phyloP scores from a whole-genome alignment of 108 stramenopile genomes.

The Skeletonema tropicum region DNA sequence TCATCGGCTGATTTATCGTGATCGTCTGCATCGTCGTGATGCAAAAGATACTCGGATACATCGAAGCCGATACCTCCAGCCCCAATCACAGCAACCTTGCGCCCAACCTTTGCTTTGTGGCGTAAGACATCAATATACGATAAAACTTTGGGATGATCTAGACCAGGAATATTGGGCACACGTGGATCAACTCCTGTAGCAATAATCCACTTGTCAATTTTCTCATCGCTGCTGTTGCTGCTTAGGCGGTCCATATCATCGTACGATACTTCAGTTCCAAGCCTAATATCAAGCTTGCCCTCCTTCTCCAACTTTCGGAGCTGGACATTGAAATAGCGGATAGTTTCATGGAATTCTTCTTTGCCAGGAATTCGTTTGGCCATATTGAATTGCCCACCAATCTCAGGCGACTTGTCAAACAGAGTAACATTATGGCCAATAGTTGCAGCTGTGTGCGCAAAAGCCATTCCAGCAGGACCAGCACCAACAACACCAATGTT shows the following conservation, averaged over 20 bases:
- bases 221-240: slow-evolving; percentile 13
- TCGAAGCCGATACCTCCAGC: slow-evolving; percentile 99
- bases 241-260: slow-evolving; percentile 58
- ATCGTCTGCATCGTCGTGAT: slow-evolving; percentile 60
- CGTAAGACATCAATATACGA: slow-evolving; percentile 95
- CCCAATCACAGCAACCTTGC: slow-evolving; percentile 93
- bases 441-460: slow-evolving; percentile 80
- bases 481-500: slow-evolving; percentile 95
- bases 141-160: slow-evolving; percentile 90
- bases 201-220: slow-evolving; percentile 88
- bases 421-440: slow-evolving; percentile 91
- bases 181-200: slow-evolving; percentile 95
- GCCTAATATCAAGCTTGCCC: slow-evolving; percentile 46
- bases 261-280: slow-evolving; percentile 56
- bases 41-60: slow-evolving; percentile 92
- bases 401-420: slow-evolving; percentile 79
- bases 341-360: slow-evolving; percentile 97
- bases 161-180: slow-evolving; percentile 81
- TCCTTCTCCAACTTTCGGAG: slow-evolving; percentile 52
- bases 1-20: slow-evolving; percentile 58
- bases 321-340: slow-evolving; percentile 86
- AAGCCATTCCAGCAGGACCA: slow-evolving; percentile 96
- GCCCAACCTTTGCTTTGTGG: slow-evolving; percentile 79
- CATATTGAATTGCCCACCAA: slow-evolving; percentile 98
- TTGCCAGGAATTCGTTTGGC: slow-evolving; percentile 97